Evolutionary conservation across 352 stramenopile species (phyloP), one percentile per base, ranked within the genome.

Genomic region (Phytophthora fragariaefolia): DNA sequence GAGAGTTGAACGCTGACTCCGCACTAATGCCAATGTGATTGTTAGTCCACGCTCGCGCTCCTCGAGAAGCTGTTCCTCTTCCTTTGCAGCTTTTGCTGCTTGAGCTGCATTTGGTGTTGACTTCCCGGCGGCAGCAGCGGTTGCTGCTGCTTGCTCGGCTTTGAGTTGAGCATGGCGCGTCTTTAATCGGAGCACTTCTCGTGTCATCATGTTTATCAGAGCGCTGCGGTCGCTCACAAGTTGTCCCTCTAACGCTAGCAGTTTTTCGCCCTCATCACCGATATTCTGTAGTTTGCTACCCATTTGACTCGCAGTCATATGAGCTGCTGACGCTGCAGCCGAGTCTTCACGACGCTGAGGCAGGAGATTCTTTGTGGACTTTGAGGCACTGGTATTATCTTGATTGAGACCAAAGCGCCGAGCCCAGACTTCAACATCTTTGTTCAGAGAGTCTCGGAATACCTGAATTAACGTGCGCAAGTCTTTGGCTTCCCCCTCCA

Each of bases 251-350:
- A 93, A 61, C 5, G 62, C 52, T 26, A 92, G 62, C 20, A 96
- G 63, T 52, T 93, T 78, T 46, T 85, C 79, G 52, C 79, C 92
- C 55, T 94, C 85, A 4, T 93, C 77, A 7, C 78, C 71, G 24
- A 96, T 88, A 51, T 94, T 94, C 42, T 95, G 83, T 6, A 96
- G 53, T 30, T 95, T 95, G 26, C 75, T 92, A 27, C 77, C 83
- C 13, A 96, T 75, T 60, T 96, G 87, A 46, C 87, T 90, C 0
- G 84, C 85, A 2, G 80, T 92, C 83, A 93, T 92, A 51, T 96
- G 86, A 4, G 74, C 73, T 13, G 85, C 76, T 15, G 87, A 87
- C 0, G 77, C 74, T 27, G 83, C 71, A 1, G 86, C 82, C 2
- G 81, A 86, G 38, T 93, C 83, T 52, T 91, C 82, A 6, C 85